Percentiles rank a stretch among this genome's conserved stretches.
Evolutionary conservation across 1,284 basidiomycete species (phyloP).

Genomic region (Ceratobasidium theobromae): DNA sequence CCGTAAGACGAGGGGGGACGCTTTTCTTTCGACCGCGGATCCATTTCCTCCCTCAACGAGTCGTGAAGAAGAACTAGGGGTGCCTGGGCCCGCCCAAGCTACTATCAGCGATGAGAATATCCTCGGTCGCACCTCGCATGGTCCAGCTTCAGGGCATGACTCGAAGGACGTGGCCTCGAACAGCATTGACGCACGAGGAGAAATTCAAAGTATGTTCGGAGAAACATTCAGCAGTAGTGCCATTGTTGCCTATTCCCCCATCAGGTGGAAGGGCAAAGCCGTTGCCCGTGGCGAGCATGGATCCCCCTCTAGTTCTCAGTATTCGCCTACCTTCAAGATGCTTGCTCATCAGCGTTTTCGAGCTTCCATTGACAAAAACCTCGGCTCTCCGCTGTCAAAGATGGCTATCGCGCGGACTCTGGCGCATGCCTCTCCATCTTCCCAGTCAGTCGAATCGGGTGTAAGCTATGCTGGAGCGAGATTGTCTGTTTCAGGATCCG

Average conservation of each 20-base stretch:
- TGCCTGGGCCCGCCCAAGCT: neutral
- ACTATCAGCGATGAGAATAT: constrained; percentile 2
- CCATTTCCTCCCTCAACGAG: neutral
- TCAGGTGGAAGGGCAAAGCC: constrained; percentile 19
- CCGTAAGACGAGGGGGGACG: neutral
- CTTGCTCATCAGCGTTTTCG: constrained; percentile 12
- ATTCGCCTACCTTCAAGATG: constrained; percentile 22
- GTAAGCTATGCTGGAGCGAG: neutral
- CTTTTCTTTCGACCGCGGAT: neutral
- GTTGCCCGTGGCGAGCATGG: constrained; percentile 20
- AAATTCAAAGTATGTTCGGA: neutral
- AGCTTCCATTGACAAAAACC: neutral
- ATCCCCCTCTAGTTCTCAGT: constrained; percentile 16
- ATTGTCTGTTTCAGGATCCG: neutral
- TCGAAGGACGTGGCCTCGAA: neutral
- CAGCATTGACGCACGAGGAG: neutral
- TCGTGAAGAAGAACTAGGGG: neutral
- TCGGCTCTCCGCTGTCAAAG: constrained; percentile 1
- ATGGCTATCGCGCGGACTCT: neutral
- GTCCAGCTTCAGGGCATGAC: neutral
- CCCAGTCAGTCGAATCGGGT: neutral
- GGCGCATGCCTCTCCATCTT: neutral
- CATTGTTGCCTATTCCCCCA: neutral
- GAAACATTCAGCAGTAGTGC: neutral
- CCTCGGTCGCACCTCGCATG: neutral